Conservation (phyloP, 2,329 filamentous ascomycete species). For the Thelonectria discophora region DNA sequence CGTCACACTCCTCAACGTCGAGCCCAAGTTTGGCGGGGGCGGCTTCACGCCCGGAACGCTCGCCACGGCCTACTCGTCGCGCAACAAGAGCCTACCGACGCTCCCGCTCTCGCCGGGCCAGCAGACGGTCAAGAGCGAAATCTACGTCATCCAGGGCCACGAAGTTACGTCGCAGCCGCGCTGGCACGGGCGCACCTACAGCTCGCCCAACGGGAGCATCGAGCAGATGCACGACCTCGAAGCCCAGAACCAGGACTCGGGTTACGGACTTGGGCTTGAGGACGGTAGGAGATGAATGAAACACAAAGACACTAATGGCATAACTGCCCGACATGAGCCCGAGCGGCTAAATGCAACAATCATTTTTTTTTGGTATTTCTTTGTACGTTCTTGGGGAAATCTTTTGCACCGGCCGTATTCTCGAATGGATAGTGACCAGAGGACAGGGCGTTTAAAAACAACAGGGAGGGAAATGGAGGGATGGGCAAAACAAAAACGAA, state of each 20-base stretch:
- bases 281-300: not conserved
- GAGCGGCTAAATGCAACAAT: not conserved
- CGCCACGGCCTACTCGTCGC: slow-evolving; percentile 34
- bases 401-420: not conserved
- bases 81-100: slow-evolving; percentile 29
- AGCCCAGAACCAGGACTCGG: slow-evolving; percentile 44
- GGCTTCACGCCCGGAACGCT: slow-evolving; percentile 20
- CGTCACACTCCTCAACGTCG: slow-evolving; percentile 46
- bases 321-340: not conserved
- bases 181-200: slow-evolving; percentile 34
- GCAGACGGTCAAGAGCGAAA: slow-evolving; percentile 46
- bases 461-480: not conserved
- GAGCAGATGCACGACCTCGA: slow-evolving; percentile 46
- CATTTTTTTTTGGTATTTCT: not conserved
- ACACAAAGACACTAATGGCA: slow-evolving; percentile 23
- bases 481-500: slow-evolving; percentile 1
- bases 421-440: not conserved
- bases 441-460: slow-evolving; percentile 17
- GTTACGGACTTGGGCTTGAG: slow-evolving; percentile 19
- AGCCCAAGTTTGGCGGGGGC: slow-evolving; percentile 24
- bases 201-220: slow-evolving; percentile 34
- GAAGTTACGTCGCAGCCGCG: slow-evolving; percentile 33
- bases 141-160: slow-evolving; percentile 49
- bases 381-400: not conserved
- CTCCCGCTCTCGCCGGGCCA: slow-evolving; percentile 30